Conservation (phyloP, 371 early-diverging fungal species). For the Lichtheimia ramosa region DNA sequence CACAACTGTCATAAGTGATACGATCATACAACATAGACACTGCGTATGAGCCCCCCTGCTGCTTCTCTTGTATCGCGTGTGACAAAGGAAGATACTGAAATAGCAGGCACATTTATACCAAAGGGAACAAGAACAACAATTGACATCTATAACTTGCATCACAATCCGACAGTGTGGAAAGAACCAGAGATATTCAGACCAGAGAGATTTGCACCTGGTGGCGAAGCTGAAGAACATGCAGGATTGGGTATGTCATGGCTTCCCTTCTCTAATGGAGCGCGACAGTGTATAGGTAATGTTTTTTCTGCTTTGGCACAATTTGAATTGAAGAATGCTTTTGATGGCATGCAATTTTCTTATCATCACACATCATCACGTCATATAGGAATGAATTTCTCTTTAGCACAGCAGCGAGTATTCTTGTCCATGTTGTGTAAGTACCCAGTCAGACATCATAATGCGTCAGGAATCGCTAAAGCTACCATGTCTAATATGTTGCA, state of each 20-base stretch:
- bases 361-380: too few species aligned
- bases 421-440: slow-evolving; percentile 46
- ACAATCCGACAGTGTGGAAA: slow-evolving; percentile 20
- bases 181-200: slow-evolving; percentile 18
- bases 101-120: slow-evolving; percentile 36
- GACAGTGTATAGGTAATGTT: slow-evolving; percentile 58
- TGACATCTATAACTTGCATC: slow-evolving; percentile 23
- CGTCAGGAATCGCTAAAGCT: too few species aligned
- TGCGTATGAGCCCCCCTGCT: slow-evolving; percentile 38
- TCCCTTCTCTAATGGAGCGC: slow-evolving; percentile 52
- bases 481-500: too few species aligned
- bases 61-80: slow-evolving; percentile 12
- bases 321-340: slow-evolving; percentile 97
- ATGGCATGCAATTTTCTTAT: too few species aligned
- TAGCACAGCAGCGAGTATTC: slow-evolving; percentile 52
- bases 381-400: slow-evolving; percentile 50
- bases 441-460: background rate
- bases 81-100: slow-evolving; percentile 18
- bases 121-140: slow-evolving; percentile 32
- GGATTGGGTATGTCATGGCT: slow-evolving; percentile 31
- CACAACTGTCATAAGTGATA: background rate
- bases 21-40: slow-evolving; percentile 1
- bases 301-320: slow-evolving; percentile 91
- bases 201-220: slow-evolving; percentile 13
- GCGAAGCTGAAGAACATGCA: slow-evolving; percentile 13